phyloP scores from a whole-genome alignment of 2,329 filamentous ascomycete genomes.

The Cordyceps cateniannulata region DNA sequence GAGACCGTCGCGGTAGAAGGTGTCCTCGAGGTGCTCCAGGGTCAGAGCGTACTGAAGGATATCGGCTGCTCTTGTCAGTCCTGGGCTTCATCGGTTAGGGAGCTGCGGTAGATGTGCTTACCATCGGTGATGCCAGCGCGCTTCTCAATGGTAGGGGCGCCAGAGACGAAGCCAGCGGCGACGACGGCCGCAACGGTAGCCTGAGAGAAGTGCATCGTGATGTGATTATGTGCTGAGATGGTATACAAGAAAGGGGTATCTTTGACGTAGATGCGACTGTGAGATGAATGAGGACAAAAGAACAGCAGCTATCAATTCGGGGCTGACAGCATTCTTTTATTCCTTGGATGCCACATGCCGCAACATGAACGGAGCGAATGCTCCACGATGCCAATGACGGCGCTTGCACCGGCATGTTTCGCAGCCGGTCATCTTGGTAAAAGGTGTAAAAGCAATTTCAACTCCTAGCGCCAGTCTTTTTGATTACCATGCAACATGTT shows the following conservation, averaged over 20 bases:
- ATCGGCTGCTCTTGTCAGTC: constrained; percentile 14
- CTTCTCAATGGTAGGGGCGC: constrained; percentile 14
- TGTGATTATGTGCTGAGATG: neutral
- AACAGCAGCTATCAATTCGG: neutral
- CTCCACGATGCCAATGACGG: neutral
- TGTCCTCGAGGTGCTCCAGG: constrained; percentile 66
- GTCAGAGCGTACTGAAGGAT: constrained; percentile 48
- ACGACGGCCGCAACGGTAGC: constrained; percentile 13
- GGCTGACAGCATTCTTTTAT: constrained; percentile 4
- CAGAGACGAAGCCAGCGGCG: constrained; percentile 14
- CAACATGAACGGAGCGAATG: neutral
- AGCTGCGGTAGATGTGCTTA: neutral
- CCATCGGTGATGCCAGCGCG: constrained; percentile 16
- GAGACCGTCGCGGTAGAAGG: constrained; percentile 68
- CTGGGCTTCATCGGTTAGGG: neutral
- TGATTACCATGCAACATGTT: neutral
- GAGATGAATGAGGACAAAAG: neutral
- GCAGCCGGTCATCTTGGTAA: neutral
- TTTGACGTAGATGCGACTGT: neutral
- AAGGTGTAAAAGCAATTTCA: neutral
- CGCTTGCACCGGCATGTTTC: neutral
- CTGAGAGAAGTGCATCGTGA: constrained; percentile 15
- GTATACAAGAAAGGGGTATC: neutral
- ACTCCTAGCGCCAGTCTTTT: neutral
- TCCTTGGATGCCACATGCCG: neutral